Conservation (phyloP, 2,329 filamentous ascomycete genomes). For the Talaromyces rugulosus region DNA sequence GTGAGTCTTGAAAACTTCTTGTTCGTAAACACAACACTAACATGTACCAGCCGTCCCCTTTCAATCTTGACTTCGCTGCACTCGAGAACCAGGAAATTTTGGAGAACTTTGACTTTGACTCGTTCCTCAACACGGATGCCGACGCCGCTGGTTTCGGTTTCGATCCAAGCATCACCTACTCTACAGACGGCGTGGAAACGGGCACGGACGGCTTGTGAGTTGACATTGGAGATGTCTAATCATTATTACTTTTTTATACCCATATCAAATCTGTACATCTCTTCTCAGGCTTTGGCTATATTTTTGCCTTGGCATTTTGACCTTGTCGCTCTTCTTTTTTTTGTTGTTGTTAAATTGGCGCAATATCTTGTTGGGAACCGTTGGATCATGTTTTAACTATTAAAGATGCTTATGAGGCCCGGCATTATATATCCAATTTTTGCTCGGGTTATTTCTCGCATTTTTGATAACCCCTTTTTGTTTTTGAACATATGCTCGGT, state of each 20-base stretch:
- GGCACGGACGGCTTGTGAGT: constrained; percentile 19
- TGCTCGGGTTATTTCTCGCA: not conserved
- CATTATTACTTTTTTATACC: constrained; percentile 8
- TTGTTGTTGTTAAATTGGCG: not conserved
- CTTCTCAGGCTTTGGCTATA: constrained; percentile 17
- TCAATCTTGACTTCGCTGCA: constrained; percentile 42
- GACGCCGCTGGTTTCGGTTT: constrained; percentile 41
- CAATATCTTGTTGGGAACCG: not conserved
- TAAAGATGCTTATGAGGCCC: not conserved
- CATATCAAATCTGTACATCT: constrained; percentile 29
- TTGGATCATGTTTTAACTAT: not conserved
- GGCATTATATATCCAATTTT: not conserved
- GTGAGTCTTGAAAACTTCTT: constrained; percentile 22
- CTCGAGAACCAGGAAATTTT: constrained; percentile 45
- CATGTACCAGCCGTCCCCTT: constrained; percentile 24
- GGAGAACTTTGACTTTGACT: constrained; percentile 62
- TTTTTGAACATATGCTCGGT: not conserved
- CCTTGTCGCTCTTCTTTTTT: constrained; percentile 16
- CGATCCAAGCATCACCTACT: constrained; percentile 36
- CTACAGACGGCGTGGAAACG: constrained; percentile 41
- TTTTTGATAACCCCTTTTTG: not conserved
- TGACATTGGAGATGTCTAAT: not conserved
- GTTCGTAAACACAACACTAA: constrained; percentile 14
- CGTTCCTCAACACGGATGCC: constrained; percentile 57
- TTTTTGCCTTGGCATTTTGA: constrained; percentile 9